A percentile compares a stretch with the other conserved stretches of the same genome.
These are phyloP conservation scores for Mediolabrus comicus DNA, from an alignment of 108 stramenopile species.

Conservation along the genomic window DNA sequence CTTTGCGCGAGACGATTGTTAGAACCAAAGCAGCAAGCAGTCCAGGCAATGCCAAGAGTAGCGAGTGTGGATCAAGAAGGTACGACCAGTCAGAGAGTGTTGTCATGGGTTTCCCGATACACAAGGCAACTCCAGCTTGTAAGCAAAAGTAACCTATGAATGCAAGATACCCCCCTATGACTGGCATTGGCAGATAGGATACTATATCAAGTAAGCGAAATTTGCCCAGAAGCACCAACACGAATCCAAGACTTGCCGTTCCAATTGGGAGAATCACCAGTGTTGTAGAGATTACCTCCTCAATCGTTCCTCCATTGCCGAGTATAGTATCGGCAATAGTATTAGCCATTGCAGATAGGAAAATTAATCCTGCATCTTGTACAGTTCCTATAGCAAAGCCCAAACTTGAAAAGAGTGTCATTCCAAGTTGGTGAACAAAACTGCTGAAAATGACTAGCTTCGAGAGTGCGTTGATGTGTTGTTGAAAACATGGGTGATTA, in stretches of 20 bases:
- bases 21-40: conserved; percentile 67
- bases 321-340: conserved; percentile 69
- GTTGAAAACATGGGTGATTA: conserved; percentile 62
- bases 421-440: conserved; percentile 84
- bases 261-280: conserved; percentile 65
- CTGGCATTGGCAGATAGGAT: conserved; percentile 91
- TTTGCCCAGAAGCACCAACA: conserved; percentile 81
- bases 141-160: conserved; percentile 96
- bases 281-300: conserved; percentile 73
- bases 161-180: conserved; percentile 85
- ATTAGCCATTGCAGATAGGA: conserved; percentile 87
- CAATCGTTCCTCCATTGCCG: conserved; percentile 48
- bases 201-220: conserved; percentile 85
- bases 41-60: conserved; percentile 78
- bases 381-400: conserved; percentile 93
- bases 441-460: conserved; percentile 83
- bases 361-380: conserved; percentile 96
- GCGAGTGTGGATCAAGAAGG: conserved; percentile 45
- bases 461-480: conserved; percentile 64
- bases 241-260: conserved; percentile 84
- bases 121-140: conserved; percentile 83
- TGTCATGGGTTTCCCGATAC: conserved; percentile 72
- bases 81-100: conserved; percentile 59
- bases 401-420: conserved; percentile 72
- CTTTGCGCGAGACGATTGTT: conserved; percentile 56